Percentiles rank a stretch among this genome's conserved stretches.
Evolutionary conservation across 1,284 basidiomycete species (phyloP).

Genomic region (Megacollybia platyphylla): DNA sequence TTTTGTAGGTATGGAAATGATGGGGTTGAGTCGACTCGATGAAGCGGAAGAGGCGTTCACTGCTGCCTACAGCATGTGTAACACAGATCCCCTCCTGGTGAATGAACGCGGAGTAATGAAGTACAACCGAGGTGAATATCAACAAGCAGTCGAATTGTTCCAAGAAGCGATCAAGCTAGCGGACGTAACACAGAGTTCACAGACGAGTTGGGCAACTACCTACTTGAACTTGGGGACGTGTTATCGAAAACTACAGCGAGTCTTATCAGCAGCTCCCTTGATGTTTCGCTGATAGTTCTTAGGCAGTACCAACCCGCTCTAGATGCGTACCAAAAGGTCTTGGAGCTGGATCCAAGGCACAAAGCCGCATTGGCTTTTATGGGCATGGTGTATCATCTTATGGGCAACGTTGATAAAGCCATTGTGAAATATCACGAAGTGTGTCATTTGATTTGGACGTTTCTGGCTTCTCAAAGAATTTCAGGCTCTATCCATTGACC

Average conservation of each 20-base stretch:
- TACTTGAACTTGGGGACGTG: conserved; percentile 88
- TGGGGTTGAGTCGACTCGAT: conserved; percentile 74
- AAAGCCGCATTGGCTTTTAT: conserved; percentile 71
- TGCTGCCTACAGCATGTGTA: conserved; percentile 71
- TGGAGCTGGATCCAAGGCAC: conserved; percentile 73
- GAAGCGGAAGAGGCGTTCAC: conserved; percentile 83
- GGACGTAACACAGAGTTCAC: conserved; percentile 73
- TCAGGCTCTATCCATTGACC: conserved; percentile 73
- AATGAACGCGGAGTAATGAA: conserved; percentile 93
- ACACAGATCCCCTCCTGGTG: conserved; percentile 77
- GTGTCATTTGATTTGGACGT: conserved; percentile 8
- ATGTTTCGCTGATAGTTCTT: conserved; percentile 2
- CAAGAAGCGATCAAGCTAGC: conserved; percentile 62
- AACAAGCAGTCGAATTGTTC: conserved; percentile 59
- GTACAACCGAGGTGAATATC: conserved; percentile 76
- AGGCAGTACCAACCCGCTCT: conserved; percentile 66
- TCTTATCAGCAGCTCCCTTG: conserved; percentile 4
- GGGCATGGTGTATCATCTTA: conserved; percentile 72
- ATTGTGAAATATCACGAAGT: conserved; percentile 87
- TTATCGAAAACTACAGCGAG: conserved; percentile 66
- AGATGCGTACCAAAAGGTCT: conserved; percentile 58
- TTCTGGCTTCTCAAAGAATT: conserved; percentile 1
- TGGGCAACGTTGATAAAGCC: conserved; percentile 61
- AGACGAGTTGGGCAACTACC: conserved; percentile 75
- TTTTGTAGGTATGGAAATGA: conserved; percentile 98